Evolutionary conservation across 1,284 basidiomycete species (phyloP), one percentile per base, ranked within the genome.

Genomic region (Abortiporus biennis): DNA sequence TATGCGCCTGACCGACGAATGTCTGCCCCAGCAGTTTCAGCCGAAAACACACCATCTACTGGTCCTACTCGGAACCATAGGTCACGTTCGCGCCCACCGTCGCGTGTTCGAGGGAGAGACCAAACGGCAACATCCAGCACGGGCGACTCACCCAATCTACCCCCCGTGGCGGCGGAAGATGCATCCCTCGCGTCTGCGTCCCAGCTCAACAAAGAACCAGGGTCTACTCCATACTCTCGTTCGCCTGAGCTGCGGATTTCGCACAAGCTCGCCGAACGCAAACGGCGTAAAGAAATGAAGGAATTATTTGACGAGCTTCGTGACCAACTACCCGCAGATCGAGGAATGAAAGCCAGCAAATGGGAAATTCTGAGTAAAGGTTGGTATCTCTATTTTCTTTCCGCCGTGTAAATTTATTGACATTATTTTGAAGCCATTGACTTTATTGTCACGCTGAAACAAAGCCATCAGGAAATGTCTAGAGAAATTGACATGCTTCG

Each of bases 301-400:
- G 92, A 96, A 47, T 63, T 97, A 37, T 97, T 96, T 58, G 93
- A 97, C 54, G 93, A 97, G 63, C 67, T 97, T 46, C 76, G 90
- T 44, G 92, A 94, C 62, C 81, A 89, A 52, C 68, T 97, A 24
- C 93, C 93, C 2, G 85, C 87, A 34, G 91, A 94, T 63, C 76
- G 91, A 43, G 90, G 89, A 25, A 87, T 92, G 82, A 95, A 96
- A 61, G 85, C 90, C 16, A 92, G 88, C 67, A 97, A 97, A 67
- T 96, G 92, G 93, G 92, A 96, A 67, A 94, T 95, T 45, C 67
- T 96, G 29, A 92, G 81, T 63, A 93, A 94, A 80, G 88, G 92
- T 89, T 52, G 25, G 31, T 43, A 45, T 24, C 40, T 37, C 19
- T 47, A 32, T 22, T 9, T 29, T n/a, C 27, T 8, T 9, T 25